A percentile compares a stretch with the other conserved stretches of the same genome.
Evolutionary conservation across 169 alveolate species (phyloP).

Genomic region (Plasmodium vivax): DNA sequence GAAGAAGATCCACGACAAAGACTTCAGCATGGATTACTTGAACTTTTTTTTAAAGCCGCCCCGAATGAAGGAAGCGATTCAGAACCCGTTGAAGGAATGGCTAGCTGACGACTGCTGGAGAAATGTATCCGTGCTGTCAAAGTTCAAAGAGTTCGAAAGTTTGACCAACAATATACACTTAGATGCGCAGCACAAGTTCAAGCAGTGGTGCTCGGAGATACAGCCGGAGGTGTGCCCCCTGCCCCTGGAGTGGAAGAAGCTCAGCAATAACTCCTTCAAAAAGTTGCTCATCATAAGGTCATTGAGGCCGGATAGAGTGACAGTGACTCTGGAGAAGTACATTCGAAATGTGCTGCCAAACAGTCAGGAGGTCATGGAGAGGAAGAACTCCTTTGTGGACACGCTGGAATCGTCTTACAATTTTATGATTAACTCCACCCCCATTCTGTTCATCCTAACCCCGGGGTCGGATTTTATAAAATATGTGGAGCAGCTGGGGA

Average conservation of each 20-base stretch:
- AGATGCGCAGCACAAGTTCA: constrained; percentile 96
- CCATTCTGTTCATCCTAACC: constrained; percentile 94
- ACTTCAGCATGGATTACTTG: constrained; percentile 88
- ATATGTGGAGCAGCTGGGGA: constrained; percentile 92
- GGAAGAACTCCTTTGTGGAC: constrained; percentile 91
- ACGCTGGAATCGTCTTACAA: constrained; percentile 88
- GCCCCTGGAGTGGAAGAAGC: constrained; percentile 97
- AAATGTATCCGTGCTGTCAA: constrained; percentile 86
- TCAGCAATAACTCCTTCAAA: constrained; percentile 93
- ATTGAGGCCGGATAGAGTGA: constrained; percentile 95
- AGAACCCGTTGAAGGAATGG: constrained; percentile 95
- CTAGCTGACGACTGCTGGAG: constrained; percentile 94
- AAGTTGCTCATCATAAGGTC: constrained; percentile 94
- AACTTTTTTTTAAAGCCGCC: constrained; percentile 91
- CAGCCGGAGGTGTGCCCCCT: constrained; percentile 95
- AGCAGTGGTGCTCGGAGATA: constrained; percentile 96
- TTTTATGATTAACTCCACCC: constrained; percentile 94
- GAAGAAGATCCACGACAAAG: constrained; percentile 89
- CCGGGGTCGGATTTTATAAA: constrained; percentile 97
- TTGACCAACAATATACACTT: constrained; percentile 93
- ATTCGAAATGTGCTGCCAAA: constrained; percentile 93
- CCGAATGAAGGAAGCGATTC: constrained; percentile 89
- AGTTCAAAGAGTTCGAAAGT: constrained; percentile 93
- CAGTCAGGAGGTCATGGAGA: constrained; percentile 94
- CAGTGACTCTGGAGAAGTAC: constrained; percentile 92